These are phyloP conservation scores for Astrothelium macrocarpum DNA, from an alignment of 495 filamentous ascomycete genomes.

Conservation along the genomic window DNA sequence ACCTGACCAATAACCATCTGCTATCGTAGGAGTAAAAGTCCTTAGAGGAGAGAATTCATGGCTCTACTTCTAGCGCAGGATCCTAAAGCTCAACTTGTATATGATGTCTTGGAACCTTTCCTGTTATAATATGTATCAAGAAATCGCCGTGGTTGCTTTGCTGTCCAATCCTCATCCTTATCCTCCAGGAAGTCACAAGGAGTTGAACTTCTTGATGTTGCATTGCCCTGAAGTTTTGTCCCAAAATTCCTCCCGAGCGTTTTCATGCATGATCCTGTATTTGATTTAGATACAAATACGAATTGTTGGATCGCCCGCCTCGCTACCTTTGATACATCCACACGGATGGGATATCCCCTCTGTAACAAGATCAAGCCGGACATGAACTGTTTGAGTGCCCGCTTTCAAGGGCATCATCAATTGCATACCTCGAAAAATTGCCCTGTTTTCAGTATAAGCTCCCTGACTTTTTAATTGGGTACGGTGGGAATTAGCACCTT, in stretches of 20 bases:
- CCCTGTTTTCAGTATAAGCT: background rate
- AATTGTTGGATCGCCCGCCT: background rate
- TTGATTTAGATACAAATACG: background rate
- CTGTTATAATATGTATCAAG: background rate
- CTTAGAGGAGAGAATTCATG: background rate
- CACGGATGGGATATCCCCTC: background rate
- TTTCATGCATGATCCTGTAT: background rate
- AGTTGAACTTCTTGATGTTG: background rate
- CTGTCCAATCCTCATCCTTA: conserved; percentile 2
- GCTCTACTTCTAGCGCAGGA: background rate
- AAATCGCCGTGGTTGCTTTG: conserved; percentile 4
- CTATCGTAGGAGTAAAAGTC: background rate
- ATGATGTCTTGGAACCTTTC: background rate
- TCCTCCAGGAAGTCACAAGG: background rate
- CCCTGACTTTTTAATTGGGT: background rate
- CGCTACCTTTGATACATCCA: background rate
- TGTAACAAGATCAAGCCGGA: background rate
- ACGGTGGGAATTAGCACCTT: background rate
- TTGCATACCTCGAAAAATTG: background rate
- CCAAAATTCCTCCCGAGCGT: background rate
- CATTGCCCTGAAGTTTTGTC: background rate
- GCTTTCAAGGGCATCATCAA: background rate
- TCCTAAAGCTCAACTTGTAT: background rate
- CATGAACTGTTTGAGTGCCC: background rate
- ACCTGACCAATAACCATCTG: background rate